Evolutionary conservation across 192 early-diverging fungal species (phyloP).

Genomic region (Coemansia sp.): DNA sequence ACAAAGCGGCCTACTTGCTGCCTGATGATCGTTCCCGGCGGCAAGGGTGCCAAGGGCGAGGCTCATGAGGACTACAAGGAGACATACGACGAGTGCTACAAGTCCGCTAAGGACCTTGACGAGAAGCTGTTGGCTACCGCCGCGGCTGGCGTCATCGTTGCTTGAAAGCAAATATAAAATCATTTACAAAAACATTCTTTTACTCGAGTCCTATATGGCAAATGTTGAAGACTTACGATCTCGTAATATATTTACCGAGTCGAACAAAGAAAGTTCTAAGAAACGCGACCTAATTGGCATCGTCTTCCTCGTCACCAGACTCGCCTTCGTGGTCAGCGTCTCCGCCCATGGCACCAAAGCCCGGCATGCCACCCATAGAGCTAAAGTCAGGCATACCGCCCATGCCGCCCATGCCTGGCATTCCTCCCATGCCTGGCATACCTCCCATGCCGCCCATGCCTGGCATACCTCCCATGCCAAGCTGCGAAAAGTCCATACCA

Average conservation of each 20-base stretch:
- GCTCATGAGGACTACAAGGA: constrained; percentile 85
- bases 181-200: not conserved
- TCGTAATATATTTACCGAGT: not conserved
- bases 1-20: constrained; percentile 95
- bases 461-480: constrained; percentile 33
- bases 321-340: constrained; percentile 6
- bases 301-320: constrained; percentile 9
- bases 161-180: not conserved
- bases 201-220: not conserved
- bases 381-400: constrained; percentile 59
- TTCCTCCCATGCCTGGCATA: too few relatives aligned
- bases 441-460: too few relatives aligned
- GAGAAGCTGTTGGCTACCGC: constrained; percentile 60
- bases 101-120: constrained; percentile 77
- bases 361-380: constrained; percentile 24
- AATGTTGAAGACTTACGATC: not conserved
- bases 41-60: constrained; percentile 68
- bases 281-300: not conserved
- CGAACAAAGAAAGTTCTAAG: not conserved
- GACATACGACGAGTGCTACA: constrained; percentile 77
- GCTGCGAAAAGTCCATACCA: constrained; percentile 69
- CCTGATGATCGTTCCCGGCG: constrained; percentile 85
- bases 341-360: constrained; percentile 17
- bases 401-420: constrained; percentile 38
- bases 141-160: constrained; percentile 24